Conservation (phyloP, 371 early-diverging fungal species). For the Rhizopus delemar region DNA sequence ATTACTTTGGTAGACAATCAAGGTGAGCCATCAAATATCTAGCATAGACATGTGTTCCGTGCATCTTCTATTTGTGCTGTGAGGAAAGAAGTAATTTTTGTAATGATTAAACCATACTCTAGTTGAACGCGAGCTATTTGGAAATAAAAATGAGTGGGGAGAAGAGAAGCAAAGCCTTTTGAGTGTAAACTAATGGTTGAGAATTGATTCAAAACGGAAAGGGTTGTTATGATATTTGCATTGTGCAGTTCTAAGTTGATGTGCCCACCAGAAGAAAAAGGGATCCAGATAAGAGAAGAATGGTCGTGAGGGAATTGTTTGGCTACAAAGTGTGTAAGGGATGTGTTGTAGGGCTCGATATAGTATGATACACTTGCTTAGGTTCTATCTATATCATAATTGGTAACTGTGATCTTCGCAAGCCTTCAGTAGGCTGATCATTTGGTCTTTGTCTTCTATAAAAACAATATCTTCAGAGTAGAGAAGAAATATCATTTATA, state of each 20-base stretch:
- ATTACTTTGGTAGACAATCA: constrained; percentile 3
- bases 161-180: background rate
- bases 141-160: constrained; percentile 1
- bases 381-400: constrained; percentile 24
- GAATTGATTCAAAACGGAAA: background rate
- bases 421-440: too few relatives aligned
- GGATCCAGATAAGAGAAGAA: background rate
- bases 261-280: background rate
- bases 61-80: background rate
- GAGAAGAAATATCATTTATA: too few relatives aligned
- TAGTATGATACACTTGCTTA: constrained; percentile 20
- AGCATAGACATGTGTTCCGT: constrained; percentile 11
- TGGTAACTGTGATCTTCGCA: constrained; percentile 10
- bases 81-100: background rate
- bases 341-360: background rate
- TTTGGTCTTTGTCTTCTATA: too few relatives aligned
- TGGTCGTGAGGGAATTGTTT: background rate
- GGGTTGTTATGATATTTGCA: background rate
- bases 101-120: constrained; percentile 5
- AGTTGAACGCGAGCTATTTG: constrained; percentile 11
- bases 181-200: background rate
- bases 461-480: too few relatives aligned
- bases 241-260: background rate
- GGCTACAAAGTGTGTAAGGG: background rate
- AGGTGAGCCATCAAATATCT: constrained; percentile 9